Base-by-base conservation (phyloP, 2,329 filamentous ascomycete genomes). In the Ustulina deusta region DNA sequence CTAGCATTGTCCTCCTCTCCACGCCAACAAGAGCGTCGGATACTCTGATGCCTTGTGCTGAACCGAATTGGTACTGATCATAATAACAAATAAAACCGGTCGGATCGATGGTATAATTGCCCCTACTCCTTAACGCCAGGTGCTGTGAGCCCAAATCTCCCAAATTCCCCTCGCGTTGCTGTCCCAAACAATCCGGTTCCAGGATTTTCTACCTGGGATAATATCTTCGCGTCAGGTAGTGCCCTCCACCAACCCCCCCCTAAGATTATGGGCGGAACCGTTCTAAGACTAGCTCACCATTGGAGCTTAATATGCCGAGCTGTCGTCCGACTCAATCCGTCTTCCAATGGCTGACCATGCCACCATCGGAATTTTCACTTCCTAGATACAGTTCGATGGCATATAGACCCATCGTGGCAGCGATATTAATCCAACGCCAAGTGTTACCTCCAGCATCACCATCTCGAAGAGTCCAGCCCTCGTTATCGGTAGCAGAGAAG, bases 361-460 rank as follows among this genome's bases (percentile, higher is more conserved):
- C 85, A 36, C 87, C 86, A 74, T 97, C 93, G 56, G 93, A 87
- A 75, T 97, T 93, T 63, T 93, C 91, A 71, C 91, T 91, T 25
- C 93, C 93, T 11, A 98, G 87, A 76, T 94, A 95, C 61, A 98
- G 83, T 81, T 99, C 96, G 49, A 98, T 85, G 3, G 93, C 91
- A 78, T 99, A 99, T 17, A 98, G 82, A 6, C 87, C 87, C 91
- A 98, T 97, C 0, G 94, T 97, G 57, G 91, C 89, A 6, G 90
- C 92, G 48, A 98, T 86, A 74, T 99, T 99, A 73, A 96, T 87
- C 96, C 96, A 98, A 62, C 94, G 87, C 93, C 93, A 97, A 20
- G 92, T 87, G 77, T 96, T 97, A 20, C 94, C 93, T 13, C 93
- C 94, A 3, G 90, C 84, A 74, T 94, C 93, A 6, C 92, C 93